Evolutionary conservation across 1,139 yeast genomes (phyloP).

Genomic region (Zygotorulaspora mrakii): DNA sequence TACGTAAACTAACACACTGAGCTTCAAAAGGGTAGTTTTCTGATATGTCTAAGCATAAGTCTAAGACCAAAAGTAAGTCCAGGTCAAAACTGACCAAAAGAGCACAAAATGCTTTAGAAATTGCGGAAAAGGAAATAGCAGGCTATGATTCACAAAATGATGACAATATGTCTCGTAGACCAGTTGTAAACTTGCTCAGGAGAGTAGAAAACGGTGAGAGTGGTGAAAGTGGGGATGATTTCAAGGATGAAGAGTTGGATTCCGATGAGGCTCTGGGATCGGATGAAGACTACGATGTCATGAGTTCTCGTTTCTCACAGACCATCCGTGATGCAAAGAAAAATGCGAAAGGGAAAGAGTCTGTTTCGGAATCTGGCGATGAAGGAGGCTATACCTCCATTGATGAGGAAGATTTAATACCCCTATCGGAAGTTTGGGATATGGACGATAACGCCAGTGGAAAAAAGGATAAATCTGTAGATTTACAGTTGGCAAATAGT

Average conservation of each 20-base stretch:
- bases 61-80: conserved; percentile 33
- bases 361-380: conserved; percentile 40
- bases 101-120: conserved; percentile 48
- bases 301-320: conserved; percentile 65
- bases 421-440: conserved; percentile 87
- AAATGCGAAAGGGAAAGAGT: conserved; percentile 35
- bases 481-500: conserved; percentile 20
- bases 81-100: conserved; percentile 36
- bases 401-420: conserved; percentile 71
- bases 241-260: conserved; percentile 68
- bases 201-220: conserved; percentile 21
- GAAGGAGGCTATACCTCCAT: conserved; percentile 46
- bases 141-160: conserved; percentile 38
- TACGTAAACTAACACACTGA: no score
- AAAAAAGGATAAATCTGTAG: conserved; percentile 35
- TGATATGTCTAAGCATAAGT: conserved; percentile 26
- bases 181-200: conserved; percentile 40
- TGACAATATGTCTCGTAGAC: conserved; percentile 31
- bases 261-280: conserved; percentile 77
- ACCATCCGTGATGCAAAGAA: conserved; percentile 54
- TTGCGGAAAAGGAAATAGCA: conserved; percentile 43
- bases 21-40: no score
- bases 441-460: conserved; percentile 28
- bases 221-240: conserved; percentile 39
- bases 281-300: conserved; percentile 67